Base-by-base conservation (phyloP, 352 stramenopile genomes). In the Globisporangium heterothallicum region DNA sequence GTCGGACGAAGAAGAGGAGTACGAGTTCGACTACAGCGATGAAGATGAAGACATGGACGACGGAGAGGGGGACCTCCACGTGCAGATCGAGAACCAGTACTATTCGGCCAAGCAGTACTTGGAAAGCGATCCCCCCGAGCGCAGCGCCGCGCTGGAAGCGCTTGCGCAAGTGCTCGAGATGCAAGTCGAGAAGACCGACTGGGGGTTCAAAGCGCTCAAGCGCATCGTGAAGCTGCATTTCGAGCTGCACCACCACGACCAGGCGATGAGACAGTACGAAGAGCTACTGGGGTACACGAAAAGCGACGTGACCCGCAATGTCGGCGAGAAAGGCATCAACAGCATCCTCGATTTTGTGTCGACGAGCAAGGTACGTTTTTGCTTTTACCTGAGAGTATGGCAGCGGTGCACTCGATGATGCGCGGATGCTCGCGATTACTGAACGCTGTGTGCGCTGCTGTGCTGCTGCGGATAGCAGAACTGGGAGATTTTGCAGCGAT, bases 291-390 rank as follows among this genome's bases (percentile, higher is more conserved):
- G 88, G 24, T 91, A 92, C 53, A 92, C 74, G 10, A 88, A 89
- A 52, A 88, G 78, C 48, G 83, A 75, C 42, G 86, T 98, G 35
- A 97, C 78, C 57, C 86, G 91, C 24, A 98, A 97, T 64, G 86
- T 95, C 18, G 75, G 94, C 41, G 93, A 98, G 72, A 98, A 98
- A 58, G 93, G 92, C 32, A 96, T 98, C 59, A 98, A 97, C 71
- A 86, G 82, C 35, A 98, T 98, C 67, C 70, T 98, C 44, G 92
- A 98, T 64, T 92, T 93, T 56, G 86, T 98, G 4, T 96, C 88
- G 6, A 89, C 82, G 7, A 88, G 73, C 70, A 89, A 86, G 64
- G 74, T 71, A 35, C n/a, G 55, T 27, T 19, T n/a, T 16, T 40
- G 26, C 21, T 45, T 5, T 19, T 54, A n/a, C n/a, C n/a, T n/a